Evolutionary conservation across 305 asterid genomes (phyloP).

Genomic region (Nicotiana rustica): DNA sequence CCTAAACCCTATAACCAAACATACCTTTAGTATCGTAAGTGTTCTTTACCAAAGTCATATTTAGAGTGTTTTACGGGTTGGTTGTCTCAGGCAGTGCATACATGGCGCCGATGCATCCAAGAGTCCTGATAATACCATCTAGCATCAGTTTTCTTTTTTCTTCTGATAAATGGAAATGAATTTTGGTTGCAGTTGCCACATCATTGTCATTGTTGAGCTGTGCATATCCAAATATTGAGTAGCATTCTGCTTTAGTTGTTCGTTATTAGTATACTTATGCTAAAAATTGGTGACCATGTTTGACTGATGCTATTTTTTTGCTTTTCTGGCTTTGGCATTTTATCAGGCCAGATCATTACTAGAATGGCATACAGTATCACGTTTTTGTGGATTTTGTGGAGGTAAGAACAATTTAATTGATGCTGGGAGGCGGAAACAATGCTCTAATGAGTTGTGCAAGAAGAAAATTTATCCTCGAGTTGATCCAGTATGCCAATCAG

Average conservation of each 20-base stretch:
- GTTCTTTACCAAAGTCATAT: not conserved
- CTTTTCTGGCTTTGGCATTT: conserved; percentile 32
- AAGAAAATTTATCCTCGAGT: conserved; percentile 91
- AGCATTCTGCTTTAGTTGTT: not conserved
- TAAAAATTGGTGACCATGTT: not conserved
- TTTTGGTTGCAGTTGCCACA: not conserved
- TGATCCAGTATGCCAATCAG: conserved; percentile 75
- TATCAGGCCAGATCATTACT: conserved; percentile 86
- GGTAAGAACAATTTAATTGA: conserved; percentile 65
- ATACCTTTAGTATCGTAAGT: not conserved
- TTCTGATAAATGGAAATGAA: not conserved
- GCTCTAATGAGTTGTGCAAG: conserved; percentile 79
- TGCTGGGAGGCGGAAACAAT: conserved; percentile 89
- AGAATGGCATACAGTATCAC: conserved; percentile 83
- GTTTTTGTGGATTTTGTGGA: conserved; percentile 89
- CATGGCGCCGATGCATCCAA: not conserved
- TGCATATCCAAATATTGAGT: not conserved
- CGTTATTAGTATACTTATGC: not conserved
- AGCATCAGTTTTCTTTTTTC: not conserved
- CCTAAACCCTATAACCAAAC: too few relatives aligned
- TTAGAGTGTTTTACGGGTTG: conserved; percentile 21
- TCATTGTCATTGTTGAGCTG: conserved; percentile 18
- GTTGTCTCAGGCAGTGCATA: not conserved
- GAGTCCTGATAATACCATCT: conserved; percentile 24
- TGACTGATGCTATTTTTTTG: conserved; percentile 11